Conservation (phyloP, 1,139 yeast genomes). For the Tardiomyces depauwii region DNA sequence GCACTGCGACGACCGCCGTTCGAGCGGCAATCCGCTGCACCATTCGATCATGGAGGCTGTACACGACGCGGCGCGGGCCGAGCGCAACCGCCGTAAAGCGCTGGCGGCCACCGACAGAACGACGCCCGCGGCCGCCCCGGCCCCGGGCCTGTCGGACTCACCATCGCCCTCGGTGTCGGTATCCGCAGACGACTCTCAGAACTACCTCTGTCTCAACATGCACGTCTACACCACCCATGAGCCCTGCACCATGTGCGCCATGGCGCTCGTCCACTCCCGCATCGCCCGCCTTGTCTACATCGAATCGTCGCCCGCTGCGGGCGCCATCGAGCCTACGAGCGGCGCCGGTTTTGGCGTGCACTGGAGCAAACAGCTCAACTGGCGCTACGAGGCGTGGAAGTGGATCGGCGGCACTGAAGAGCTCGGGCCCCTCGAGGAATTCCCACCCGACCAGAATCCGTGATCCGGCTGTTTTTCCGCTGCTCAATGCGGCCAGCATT, state of each 20-base stretch:
- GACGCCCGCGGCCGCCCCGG: neutral
- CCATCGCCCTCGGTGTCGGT: constrained; percentile 2
- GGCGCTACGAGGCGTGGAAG: constrained; percentile 71
- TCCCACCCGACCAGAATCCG: neutral
- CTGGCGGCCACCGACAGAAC: constrained; percentile 5
- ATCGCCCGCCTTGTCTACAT: constrained; percentile 58
- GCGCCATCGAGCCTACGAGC: constrained; percentile 45
- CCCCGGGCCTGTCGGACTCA: constrained; percentile 1
- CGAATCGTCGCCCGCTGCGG: constrained; percentile 35
- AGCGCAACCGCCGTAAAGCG: constrained; percentile 27
- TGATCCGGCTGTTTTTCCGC: neutral
- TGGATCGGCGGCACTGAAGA: constrained; percentile 34
- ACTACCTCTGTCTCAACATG: constrained; percentile 63
- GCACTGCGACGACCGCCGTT: constrained; percentile 29
- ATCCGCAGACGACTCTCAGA: constrained; percentile 10
- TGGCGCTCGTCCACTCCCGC: constrained; percentile 93
- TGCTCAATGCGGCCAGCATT: no score
- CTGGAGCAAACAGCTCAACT: constrained; percentile 57
- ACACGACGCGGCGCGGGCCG: constrained; percentile 43
- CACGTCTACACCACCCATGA: constrained; percentile 87
- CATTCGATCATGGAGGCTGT: constrained; percentile 75
- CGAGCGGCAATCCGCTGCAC: constrained; percentile 37
- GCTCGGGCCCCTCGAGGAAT: neutral
- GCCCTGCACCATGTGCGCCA: constrained; percentile 93
- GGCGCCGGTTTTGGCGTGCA: constrained; percentile 70